phyloP scores from a whole-genome alignment of 2,329 filamentous ascomycete genomes.

The Cladophialophora exuberans region DNA sequence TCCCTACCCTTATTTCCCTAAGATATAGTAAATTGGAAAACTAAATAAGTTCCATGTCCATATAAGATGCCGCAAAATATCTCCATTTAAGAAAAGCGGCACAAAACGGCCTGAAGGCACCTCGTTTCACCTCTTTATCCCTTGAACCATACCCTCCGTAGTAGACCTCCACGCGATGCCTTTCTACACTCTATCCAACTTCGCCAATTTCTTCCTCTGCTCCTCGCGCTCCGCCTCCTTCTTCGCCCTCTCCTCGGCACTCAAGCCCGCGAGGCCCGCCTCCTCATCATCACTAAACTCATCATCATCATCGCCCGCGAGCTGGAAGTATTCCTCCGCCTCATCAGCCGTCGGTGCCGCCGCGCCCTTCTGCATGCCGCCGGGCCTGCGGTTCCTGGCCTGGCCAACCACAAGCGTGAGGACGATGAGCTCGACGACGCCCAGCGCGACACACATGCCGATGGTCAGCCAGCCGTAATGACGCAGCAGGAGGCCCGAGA shows the following conservation, averaged over 20 bases:
- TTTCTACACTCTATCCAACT: conserved; percentile 29
- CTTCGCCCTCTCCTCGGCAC: conserved; percentile 16
- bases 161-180: not conserved
- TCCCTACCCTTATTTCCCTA: too few species aligned
- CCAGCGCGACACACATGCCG: conserved; percentile 24
- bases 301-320: conserved; percentile 31
- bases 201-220: conserved; percentile 29
- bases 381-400: conserved; percentile 15
- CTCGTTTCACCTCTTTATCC: too few species aligned
- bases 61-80: too few species aligned
- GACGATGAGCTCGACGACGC: conserved; percentile 28
- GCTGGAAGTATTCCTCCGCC: conserved; percentile 35
- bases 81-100: too few species aligned
- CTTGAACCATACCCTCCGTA: not conserved
- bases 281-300: conserved; percentile 28
- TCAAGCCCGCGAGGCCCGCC: conserved; percentile 8
- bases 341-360: conserved; percentile 25
- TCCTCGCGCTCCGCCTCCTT: conserved; percentile 26
- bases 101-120: too few species aligned
- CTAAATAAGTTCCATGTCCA: too few species aligned
- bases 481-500: conserved; percentile 30
- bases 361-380: conserved; percentile 16
- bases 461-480: conserved; percentile 33
- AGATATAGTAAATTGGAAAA: too few species aligned
- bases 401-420: conserved; percentile 25